Conservation (phyloP, 805 yeast species). For the Starmerella stigmatis region DNA sequence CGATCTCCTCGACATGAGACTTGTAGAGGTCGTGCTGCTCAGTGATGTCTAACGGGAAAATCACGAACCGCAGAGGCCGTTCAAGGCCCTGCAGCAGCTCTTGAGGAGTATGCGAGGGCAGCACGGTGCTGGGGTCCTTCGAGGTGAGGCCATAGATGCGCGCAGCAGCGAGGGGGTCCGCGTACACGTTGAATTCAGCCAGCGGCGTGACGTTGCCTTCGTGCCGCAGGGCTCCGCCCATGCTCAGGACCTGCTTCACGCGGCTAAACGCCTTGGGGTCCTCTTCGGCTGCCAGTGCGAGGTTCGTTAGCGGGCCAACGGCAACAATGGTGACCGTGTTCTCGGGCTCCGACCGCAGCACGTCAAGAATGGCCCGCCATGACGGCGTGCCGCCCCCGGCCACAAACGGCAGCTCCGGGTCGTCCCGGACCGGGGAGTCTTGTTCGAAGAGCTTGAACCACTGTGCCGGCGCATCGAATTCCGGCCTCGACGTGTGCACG, state of each 20-base stretch:
- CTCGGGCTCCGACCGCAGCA: slow-evolving; percentile 30
- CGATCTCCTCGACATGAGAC: slow-evolving; percentile 18
- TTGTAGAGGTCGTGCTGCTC: slow-evolving; percentile 26
- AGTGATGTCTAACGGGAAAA: slow-evolving; percentile 35
- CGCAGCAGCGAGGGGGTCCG: slow-evolving; percentile 36
- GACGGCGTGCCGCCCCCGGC: slow-evolving; percentile 27
- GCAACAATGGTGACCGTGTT: slow-evolving; percentile 33
- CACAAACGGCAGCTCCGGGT: slow-evolving; percentile 25
- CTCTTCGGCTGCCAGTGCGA: slow-evolving; percentile 34
- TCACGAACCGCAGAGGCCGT: slow-evolving; percentile 27
- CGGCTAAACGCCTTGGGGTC: slow-evolving; percentile 32
- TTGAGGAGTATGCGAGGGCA: slow-evolving; percentile 26
- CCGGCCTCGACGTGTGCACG: slow-evolving; percentile 31
- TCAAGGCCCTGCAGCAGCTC: slow-evolving; percentile 7
- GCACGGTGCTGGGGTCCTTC: slow-evolving; percentile 25
- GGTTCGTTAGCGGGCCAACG: slow-evolving; percentile 35
- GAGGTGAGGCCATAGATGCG: slow-evolving; percentile 31
- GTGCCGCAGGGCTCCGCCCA: slow-evolving; percentile 34
- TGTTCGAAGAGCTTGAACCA: slow-evolving; percentile 27
- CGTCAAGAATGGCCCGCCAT: slow-evolving; percentile 31
- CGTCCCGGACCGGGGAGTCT: slow-evolving; percentile 5
- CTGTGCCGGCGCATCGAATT: slow-evolving; percentile 28
- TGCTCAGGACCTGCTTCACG: slow-evolving; percentile 31
- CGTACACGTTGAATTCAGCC: slow-evolving; percentile 36
- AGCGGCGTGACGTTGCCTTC: slow-evolving; percentile 36